Base-by-base conservation (phyloP, 1,284 basidiomycete genomes). In the Ganoderma leucocontextum region DNA sequence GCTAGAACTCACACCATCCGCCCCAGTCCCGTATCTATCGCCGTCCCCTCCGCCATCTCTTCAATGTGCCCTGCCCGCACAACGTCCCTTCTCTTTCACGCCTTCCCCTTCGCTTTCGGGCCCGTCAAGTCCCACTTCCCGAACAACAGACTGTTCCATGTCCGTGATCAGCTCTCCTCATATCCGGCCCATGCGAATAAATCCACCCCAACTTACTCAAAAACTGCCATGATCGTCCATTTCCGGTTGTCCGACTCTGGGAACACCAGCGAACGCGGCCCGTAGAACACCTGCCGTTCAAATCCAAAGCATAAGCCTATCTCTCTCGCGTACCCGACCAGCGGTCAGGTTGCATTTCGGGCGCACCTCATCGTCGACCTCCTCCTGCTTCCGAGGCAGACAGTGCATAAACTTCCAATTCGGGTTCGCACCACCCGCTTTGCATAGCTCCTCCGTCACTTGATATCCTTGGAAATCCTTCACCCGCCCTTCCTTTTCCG, bases 341-440 rank as follows among this genome's bases (percentile, higher is more conserved):
- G 12, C 4, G 38, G 42, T 49, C 33, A 38, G 55, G 55, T 42
- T 39, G 55, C 61, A 39, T 41, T 17, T 59, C 62, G 63, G 49
- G 52, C 63, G 33, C 44, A 95, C 95, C 83, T 97, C 94, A 77
- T 98, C 96, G 78, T 97, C 91, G 63, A 98, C 98, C 82, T 99
- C 97, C 74, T 99, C 87, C 65, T 88, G 82, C 81, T 99, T 98
- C 68, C 97, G 87, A 19, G 97, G 98, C 57, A 99, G 85, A 79
- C 97, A 99, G 79, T 99, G 97, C 83, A 99, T 83, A 85, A 99
- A 99, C 80, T 93, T 92, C 97, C 97, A 98, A 76, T 96, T 84
- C 2, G 89, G 87, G 60, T 95, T 93, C 17, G 96, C 96, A 9
- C 92, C 94, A 4, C 94, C 93, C 63, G 89, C 86, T 35, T 82